These are phyloP conservation scores for Leccinum huronense DNA, from an alignment of 1,284 basidiomycete species.

Conservation along the genomic window DNA sequence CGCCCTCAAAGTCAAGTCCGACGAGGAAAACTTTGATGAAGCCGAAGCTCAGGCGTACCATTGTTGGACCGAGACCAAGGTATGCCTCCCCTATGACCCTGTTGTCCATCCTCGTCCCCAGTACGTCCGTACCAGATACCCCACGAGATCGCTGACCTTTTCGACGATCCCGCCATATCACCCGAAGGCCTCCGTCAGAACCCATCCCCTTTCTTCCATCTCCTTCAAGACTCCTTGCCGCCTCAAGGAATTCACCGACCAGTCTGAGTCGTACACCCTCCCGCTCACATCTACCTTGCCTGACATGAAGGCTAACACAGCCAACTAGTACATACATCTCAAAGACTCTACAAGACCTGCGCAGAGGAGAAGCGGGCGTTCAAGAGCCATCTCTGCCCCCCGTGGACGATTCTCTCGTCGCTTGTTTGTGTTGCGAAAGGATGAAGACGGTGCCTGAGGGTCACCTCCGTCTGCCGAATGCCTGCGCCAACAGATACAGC, in stretches of 20 bases:
- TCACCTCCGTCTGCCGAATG: slow-evolving; percentile 34
- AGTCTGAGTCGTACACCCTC: slow-evolving; percentile 45
- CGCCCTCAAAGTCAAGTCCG: slow-evolving; percentile 64
- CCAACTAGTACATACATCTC: slow-evolving; percentile 74
- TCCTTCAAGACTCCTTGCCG: slow-evolving; percentile 53
- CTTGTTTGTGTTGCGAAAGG: slow-evolving; percentile 45
- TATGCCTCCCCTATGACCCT: slow-evolving; percentile 27
- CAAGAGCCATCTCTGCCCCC: slow-evolving; percentile 44
- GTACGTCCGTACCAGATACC: slow-evolving; percentile 49
- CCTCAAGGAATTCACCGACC: slow-evolving; percentile 64
- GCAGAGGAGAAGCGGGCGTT: slow-evolving; percentile 68
- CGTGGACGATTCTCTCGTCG: slow-evolving; percentile 59
- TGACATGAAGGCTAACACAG: slow-evolving; percentile 94
- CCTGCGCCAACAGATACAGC: slow-evolving; percentile 36
- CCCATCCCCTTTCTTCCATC: slow-evolving; percentile 78
- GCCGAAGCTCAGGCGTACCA: slow-evolving; percentile 81
- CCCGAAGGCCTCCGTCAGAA: slow-evolving; percentile 35
- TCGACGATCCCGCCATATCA: slow-evolving; percentile 53
- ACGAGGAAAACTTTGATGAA: slow-evolving; percentile 98
- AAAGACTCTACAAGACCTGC: slow-evolving; percentile 71
- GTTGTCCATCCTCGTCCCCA: not conserved
- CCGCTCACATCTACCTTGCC: slow-evolving; percentile 71
- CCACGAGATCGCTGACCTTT: slow-evolving; percentile 60
- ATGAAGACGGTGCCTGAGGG: slow-evolving; percentile 30
- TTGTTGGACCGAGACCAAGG: slow-evolving; percentile 64